phyloP scores from a whole-genome alignment of 208 protist genomes.

The Leishmania martiniquensis region DNA sequence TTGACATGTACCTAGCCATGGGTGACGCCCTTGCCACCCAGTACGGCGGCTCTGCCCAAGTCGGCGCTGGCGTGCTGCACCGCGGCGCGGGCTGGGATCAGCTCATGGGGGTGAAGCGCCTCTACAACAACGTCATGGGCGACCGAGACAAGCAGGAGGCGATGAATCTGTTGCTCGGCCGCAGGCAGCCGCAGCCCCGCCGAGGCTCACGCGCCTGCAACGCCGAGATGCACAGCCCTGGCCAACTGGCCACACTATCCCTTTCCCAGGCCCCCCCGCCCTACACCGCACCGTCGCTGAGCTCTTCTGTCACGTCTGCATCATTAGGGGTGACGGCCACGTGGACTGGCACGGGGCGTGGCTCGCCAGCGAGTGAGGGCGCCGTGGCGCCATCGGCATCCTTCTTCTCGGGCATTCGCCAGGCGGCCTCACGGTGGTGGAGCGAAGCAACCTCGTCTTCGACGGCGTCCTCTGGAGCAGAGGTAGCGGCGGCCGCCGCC shows the following conservation, averaged over 20 bases:
- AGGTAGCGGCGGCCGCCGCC: slow-evolving; percentile 6
- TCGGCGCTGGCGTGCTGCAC: slow-evolving; percentile 85
- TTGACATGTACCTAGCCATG: slow-evolving; percentile 83
- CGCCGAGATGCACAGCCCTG: slow-evolving; percentile 19
- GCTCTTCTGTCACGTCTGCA: slow-evolving; percentile 15
- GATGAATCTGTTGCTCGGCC: slow-evolving; percentile 87
- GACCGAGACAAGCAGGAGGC: slow-evolving; percentile 81
- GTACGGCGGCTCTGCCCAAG: slow-evolving; percentile 89
- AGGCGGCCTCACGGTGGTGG: slow-evolving; percentile 27
- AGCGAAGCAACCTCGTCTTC: slow-evolving; percentile 10
- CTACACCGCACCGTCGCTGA: slow-evolving; percentile 8
- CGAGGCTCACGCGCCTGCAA: slow-evolving; percentile 26
- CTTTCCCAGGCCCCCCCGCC: not conserved
- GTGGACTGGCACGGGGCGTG: not conserved
- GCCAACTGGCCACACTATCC: slow-evolving; percentile 5
- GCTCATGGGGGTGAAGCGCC: slow-evolving; percentile 83
- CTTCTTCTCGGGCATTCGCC: slow-evolving; percentile 20
- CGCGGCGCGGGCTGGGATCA: slow-evolving; percentile 85
- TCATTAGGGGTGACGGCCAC: slow-evolving; percentile 1
- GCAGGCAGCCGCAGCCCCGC: slow-evolving; percentile 47
- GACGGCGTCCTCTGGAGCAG: not conserved
- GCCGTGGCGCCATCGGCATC: slow-evolving; percentile 2
- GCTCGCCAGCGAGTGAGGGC: slow-evolving; percentile 5
- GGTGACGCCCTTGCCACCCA: slow-evolving; percentile 87
- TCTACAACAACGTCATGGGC: slow-evolving; percentile 87